phyloP scores from a whole-genome alignment of 2,329 filamentous ascomycete species.

The Xylariaceae sp. region DNA sequence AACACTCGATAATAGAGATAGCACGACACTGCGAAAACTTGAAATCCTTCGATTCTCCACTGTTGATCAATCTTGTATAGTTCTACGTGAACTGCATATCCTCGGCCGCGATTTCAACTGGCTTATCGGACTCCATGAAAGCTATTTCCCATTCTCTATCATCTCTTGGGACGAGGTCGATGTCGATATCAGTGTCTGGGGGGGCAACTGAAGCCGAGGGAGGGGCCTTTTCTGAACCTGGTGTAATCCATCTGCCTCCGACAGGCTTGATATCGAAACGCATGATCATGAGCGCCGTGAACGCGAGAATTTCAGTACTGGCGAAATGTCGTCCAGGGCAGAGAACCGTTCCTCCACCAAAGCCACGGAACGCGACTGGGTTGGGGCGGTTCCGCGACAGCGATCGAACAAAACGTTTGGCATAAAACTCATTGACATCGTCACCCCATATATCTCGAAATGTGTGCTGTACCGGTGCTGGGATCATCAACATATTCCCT shows the following conservation, averaged over 20 bases:
- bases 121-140: not conserved
- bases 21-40: too few species aligned
- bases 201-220: not conserved
- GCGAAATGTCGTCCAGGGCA: conserved; percentile 19
- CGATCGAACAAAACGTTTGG: conserved; percentile 2
- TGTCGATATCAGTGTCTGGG: not conserved
- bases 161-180: not conserved
- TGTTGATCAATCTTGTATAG: too few species aligned
- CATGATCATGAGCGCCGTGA: conserved; percentile 8
- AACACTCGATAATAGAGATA: too few species aligned
- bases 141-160: not conserved
- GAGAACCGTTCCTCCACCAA: conserved; percentile 14
- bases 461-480: conserved; percentile 13
- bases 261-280: conserved; percentile 7
- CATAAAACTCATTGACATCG: conserved; percentile 3
- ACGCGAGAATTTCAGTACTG: conserved; percentile 9
- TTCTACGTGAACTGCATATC: not conserved
- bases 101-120: not conserved
- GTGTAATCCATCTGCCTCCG: conserved; percentile 1
- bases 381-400: conserved; percentile 2
- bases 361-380: conserved; percentile 14
- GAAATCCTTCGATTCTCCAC: too few species aligned
- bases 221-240: not conserved
- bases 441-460: conserved; percentile 11
- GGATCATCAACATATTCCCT: conserved; percentile 17